A percentile compares a stretch with the other conserved stretches of the same genome.
phyloP scores from a whole-genome alignment of 1,284 basidiomycete species.

The Vanrija sp. region DNA sequence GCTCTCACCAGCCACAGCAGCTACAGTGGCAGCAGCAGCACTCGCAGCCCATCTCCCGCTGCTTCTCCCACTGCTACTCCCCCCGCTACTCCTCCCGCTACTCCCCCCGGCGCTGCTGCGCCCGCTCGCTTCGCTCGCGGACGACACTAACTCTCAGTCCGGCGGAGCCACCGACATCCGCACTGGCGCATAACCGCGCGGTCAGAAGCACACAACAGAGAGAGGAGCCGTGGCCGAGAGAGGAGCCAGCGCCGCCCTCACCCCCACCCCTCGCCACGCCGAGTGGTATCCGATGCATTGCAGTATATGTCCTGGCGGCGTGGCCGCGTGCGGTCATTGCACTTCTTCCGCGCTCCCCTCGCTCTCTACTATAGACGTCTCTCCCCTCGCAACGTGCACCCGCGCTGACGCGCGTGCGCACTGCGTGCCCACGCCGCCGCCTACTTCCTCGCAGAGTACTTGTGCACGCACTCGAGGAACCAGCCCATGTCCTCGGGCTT shows the following conservation, averaged over 20 bases:
- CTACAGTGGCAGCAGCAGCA: no score
- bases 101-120: no score
- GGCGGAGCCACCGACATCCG: conserved; percentile 59
- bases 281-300: conserved; percentile 6
- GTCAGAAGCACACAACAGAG: no score
- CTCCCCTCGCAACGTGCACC: not conserved
- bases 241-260: no score
- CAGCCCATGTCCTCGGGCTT: conserved; percentile 83
- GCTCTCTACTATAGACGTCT: not conserved
- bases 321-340: no score
- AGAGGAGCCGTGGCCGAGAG: no score
- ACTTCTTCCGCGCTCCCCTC: no score
- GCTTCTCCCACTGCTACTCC: not conserved
- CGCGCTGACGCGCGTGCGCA: not conserved
- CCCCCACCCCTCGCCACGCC: no score
- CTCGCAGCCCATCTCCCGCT: not conserved
- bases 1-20: no score
- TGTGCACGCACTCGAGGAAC: conserved; percentile 88
- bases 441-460: conserved; percentile 54
- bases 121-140: not conserved
- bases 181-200: conserved; percentile 21
- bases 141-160: conserved; percentile 52
- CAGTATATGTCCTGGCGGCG: not conserved
- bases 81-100: not conserved
- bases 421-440: not conserved